Base-by-base conservation (phyloP, 768 basidiomycete species). In the Crassisporium funariophilum region DNA sequence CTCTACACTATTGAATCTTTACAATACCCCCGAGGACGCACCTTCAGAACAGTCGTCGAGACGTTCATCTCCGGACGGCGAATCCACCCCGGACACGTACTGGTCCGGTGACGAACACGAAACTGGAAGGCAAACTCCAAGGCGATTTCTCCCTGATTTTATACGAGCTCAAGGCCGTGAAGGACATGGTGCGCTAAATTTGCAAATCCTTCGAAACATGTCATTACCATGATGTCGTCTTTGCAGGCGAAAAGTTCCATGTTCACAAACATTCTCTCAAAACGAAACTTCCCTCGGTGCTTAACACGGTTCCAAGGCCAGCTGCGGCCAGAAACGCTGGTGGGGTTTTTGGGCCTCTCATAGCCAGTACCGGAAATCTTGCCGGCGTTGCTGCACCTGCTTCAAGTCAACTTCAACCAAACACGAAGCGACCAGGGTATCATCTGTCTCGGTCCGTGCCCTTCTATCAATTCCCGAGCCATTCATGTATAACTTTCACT, bases 321-420 rank as follows among this genome's bases (percentile, higher is more conserved):
- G 20, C 68, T 5, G 66, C 73, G 36, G 72, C 76, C 11, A 68
- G 75, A 48, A 82, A 68, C 53, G 74, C 73, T 16, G 85, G 72
- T 0, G 84, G 85, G 4, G 85, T 85, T 2, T 76, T 86, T 48
- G 88, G 85, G 0, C 77, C 86, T 4, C 75, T 92, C 25, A 82
- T 93, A 16, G 79, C 84, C 5, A 81, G 82, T 46, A 82, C 87
- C 0, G 83, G 80, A 2, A 81, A 82, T 38, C 65, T 91, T 6
- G 69, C 76, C 1, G 87, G 85, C 13, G 76, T 76, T 2, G 79
- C 82, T 5, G 77, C 83, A 0, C 86, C 86, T 0, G 53, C 57
- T 8, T 65, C 72, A 35, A 77, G 66, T 56, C 40, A 69, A 68
- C 20, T 73, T 74, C 55, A 81, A 5, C 86, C 88, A 1, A 76